phyloP scores from a whole-genome alignment of 306 rosid species.

The Vigna nakashimae region DNA sequence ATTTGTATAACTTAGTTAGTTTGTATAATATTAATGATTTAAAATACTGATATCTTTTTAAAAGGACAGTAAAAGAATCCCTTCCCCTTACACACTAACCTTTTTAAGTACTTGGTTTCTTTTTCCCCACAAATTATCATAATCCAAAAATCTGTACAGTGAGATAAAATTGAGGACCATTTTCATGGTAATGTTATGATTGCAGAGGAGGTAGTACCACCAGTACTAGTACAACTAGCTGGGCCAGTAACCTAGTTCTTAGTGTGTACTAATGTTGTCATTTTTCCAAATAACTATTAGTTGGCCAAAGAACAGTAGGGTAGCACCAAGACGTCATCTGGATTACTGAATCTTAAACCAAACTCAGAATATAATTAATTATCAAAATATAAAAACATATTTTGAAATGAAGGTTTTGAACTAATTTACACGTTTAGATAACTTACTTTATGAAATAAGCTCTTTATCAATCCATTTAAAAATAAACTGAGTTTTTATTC shows the following conservation, averaged over 20 bases:
- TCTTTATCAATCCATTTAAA: too few species aligned
- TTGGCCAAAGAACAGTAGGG: constrained; percentile 19
- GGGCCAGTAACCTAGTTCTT: constrained; percentile 17
- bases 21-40: neutral
- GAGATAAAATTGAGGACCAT: constrained; percentile 34
- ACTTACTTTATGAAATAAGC: too few species aligned
- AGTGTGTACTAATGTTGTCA: neutral
- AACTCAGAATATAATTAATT: neutral
- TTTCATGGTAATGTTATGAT: constrained; percentile 29
- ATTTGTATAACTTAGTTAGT: neutral
- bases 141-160: constrained; percentile 17
- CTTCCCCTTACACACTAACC: neutral
- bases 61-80: neutral
- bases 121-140: neutral
- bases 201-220: neutral
- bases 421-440: too few species aligned
- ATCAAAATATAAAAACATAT: too few species aligned
- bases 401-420: too few species aligned
- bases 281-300: neutral
- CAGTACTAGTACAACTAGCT: neutral
- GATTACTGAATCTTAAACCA: neutral
- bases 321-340: neutral
- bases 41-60: neutral
- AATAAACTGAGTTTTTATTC: too few species aligned
- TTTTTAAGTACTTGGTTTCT: neutral